Evolutionary conservation across 495 filamentous ascomycete genomes (phyloP), one percentile per base, ranked within the genome.

Genomic region (Hypomontagnella monticulosa): DNA sequence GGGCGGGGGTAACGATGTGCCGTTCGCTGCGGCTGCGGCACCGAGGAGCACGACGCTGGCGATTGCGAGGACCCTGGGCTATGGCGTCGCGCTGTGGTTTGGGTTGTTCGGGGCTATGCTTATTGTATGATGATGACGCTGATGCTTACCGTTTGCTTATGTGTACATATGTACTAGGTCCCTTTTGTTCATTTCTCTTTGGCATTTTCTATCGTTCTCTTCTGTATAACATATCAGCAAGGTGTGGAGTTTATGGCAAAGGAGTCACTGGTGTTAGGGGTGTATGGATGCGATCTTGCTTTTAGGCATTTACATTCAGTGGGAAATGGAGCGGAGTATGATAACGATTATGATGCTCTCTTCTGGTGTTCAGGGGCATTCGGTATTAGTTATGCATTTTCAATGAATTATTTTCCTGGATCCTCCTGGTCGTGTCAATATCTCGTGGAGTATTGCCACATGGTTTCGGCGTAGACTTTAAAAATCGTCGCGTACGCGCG

Each of bases 21-120:
- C 58, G 3, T 9, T 57, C 0, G 36, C 43, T 2, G 42, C 33
- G 0, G 48, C 20, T 1, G 66, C 49, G 10, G 0, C 52, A 0
- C 47, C 53, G 5, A n/a, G 42, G n/a, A 23, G 58, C 10, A 23
- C 5, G 30, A 20, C 43, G 0, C 12, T 34, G 10, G 10, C 19
- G 0, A 20, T 36, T 0, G 1, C 20, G 10, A 12, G 36, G 19
- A 43, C 18, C 23, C 30, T 70, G 0, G 61, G 57, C 6, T 66
- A 44, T 38, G 66, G 61, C 3, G 1, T 70, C 5, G 57, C 34
- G 23, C 14, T 61, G 4, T 70, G 66, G 66, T 54, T 70, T 44
- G 54, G 42, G 7, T 4, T 66, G 0, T 70, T 70, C 14, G 61
- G 50, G 0, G 40, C 38, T 9, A 65, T 70, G 66, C 20, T 61